Evolutionary conservation across 2,329 filamentous ascomycete species (phyloP), one percentile per base, ranked within the genome.

Genomic region (Fusarium sp.): DNA sequence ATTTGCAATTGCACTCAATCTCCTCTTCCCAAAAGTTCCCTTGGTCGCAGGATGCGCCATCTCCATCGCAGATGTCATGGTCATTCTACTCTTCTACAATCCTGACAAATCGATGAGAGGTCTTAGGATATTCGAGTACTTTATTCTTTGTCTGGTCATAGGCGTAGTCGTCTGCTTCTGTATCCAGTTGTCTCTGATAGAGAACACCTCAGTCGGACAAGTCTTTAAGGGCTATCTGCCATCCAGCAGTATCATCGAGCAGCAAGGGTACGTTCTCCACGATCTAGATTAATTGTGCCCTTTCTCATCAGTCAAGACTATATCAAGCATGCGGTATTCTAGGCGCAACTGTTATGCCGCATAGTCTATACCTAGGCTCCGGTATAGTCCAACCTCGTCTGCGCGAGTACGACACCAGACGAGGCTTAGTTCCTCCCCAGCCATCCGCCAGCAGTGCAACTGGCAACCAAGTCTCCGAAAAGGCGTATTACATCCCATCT

Each of bases 251-350:
- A 77, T 92, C 3, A 80, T 91, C 2, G 79, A 91, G 75, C 83
- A 85, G 3, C 74, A 88, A 73, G 90, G 85, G 79, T 85, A 71
- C 62, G 79, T 62, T 24, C 3, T 3, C 44, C 20, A 9, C n/a
- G 20, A 3, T 15, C 14, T 18, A 11, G 28, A 10, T 1, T 18
- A 2, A 1, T 11, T 15, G 14, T 0, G 5, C 5, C 0, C 1
- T 8, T 28, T 18, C 72, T 78, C 46, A 78, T n/a, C 5, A 9
- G n/a, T 5, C 15, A 75, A 76, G 17, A 55, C 90, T 0, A 10
- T 92, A 92, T 75, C 90, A 92, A 78, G 87, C 91, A 2, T 94
- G 92, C 67, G 92, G 92, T 52, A 94, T 94, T 59, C 83, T 94
- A 0, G 92, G 92, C 3, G 92, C 92, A 5, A 94, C 92, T 1